Evolutionary conservation across 768 basidiomycete species (phyloP).

Genomic region (Hypholoma sublateritium): DNA sequence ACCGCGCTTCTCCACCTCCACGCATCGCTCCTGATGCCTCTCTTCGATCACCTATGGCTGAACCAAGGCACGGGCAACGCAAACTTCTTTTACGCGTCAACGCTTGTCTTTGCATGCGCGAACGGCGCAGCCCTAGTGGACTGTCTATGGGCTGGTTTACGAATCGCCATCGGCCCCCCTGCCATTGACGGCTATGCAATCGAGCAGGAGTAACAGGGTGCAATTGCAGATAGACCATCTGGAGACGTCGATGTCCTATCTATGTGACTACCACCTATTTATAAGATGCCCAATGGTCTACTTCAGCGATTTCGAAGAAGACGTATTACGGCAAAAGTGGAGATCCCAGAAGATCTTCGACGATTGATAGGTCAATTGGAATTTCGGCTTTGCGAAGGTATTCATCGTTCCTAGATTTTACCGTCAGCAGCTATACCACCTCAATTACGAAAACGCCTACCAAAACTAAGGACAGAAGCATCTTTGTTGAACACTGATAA

Average conservation of each 20-base stretch:
- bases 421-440: not conserved
- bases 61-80: conserved; percentile 92
- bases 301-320: no score
- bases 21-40: conserved; percentile 80
- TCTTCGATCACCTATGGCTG: conserved; percentile 93
- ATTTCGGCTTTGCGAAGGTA: conserved; percentile 48
- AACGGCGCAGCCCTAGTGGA: conserved; percentile 85
- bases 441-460: conserved; percentile 21
- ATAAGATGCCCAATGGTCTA: not conserved
- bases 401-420: conserved; percentile 48
- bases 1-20: conserved; percentile 82
- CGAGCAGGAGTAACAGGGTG: conserved; percentile 49
- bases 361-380: conserved; percentile 38
- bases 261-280: not conserved
- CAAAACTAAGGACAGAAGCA: conserved; percentile 36
- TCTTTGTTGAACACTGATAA: not conserved
- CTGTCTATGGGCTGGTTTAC: conserved; percentile 78
- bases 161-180: conserved; percentile 61
- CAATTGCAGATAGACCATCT: not conserved
- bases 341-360: conserved; percentile 39
- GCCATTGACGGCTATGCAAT: conserved; percentile 52
- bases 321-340: conserved; percentile 13
- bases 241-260: not conserved
- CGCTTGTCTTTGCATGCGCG: conserved; percentile 88
- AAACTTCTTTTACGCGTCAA: conserved; percentile 97